Conservation (phyloP, 2,329 filamentous ascomycete species). For the Geosmithia flava region DNA sequence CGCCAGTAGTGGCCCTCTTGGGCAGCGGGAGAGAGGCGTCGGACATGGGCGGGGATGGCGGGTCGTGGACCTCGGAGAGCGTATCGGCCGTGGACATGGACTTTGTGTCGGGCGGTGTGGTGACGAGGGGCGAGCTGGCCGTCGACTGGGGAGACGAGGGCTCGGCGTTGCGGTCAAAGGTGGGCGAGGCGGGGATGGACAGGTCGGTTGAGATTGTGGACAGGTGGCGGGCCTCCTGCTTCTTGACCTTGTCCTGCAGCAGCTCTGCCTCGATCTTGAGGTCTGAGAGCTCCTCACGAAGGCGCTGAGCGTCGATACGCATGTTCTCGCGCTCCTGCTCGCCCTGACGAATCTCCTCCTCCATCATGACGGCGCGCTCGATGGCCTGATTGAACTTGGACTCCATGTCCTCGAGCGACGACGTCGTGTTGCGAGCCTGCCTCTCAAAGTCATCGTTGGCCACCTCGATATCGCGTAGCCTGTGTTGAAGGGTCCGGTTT, state of each 20-base stretch:
- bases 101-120: constrained; percentile 69
- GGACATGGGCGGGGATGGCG: constrained; percentile 88
- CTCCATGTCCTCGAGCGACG: constrained; percentile 91
- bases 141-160: constrained; percentile 63
- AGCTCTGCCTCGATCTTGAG: constrained; percentile 93
- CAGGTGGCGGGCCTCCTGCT: constrained; percentile 47
- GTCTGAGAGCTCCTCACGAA: constrained; percentile 85
- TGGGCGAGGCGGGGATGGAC: constrained; percentile 55
- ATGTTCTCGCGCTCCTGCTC: constrained; percentile 85
- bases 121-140: constrained; percentile 82
- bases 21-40: constrained; percentile 58
- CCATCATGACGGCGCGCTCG: constrained; percentile 82
- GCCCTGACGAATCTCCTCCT: constrained; percentile 83
- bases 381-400: constrained; percentile 94
- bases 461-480: constrained; percentile 87
- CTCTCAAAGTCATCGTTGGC: constrained; percentile 97
- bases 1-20: constrained; percentile 32
- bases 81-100: constrained; percentile 43
- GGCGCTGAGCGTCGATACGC: constrained; percentile 79
- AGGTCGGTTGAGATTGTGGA: constrained; percentile 49
- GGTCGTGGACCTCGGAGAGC: constrained; percentile 60
- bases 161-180: constrained; percentile 59
- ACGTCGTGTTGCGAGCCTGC: constrained; percentile 89
- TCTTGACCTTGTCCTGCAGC: constrained; percentile 82
- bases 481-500: constrained; percentile 70